Evolutionary conservation across 805 yeast genomes (phyloP).

Genomic region (Teunomyces stri): DNA sequence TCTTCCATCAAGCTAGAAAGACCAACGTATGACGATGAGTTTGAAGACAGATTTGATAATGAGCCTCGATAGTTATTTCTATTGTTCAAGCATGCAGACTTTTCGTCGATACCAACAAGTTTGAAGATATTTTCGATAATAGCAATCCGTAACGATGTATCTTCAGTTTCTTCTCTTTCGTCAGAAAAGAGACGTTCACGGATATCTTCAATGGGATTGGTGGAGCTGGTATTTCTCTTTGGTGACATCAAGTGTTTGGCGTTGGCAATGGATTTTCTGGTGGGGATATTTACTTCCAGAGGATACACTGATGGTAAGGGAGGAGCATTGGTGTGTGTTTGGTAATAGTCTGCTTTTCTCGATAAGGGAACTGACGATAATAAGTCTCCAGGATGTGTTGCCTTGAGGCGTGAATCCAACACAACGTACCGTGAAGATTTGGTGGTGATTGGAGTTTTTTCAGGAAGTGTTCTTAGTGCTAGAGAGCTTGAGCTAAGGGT

Average conservation of each 20-base stretch:
- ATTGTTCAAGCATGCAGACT: constrained; percentile 4
- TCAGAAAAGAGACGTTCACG: constrained; percentile 46
- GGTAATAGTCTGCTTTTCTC: constrained; percentile 33
- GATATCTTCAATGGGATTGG: constrained; percentile 11
- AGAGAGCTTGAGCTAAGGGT: not conserved
- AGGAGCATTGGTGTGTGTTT: constrained; percentile 12
- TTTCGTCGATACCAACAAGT: constrained; percentile 56
- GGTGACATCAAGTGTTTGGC: constrained; percentile 2
- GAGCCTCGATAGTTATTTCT: not conserved
- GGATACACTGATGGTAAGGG: constrained; percentile 4
- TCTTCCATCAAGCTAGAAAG: constrained; percentile 21
- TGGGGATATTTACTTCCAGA: constrained; percentile 5
- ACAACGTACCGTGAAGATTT: constrained; percentile 37
- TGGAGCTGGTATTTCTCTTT: not conserved
- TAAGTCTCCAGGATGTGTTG: constrained; percentile 80
- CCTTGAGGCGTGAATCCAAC: constrained; percentile 50
- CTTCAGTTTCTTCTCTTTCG: constrained; percentile 68
- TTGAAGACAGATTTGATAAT: constrained; percentile 16
- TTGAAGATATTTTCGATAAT: constrained; percentile 69
- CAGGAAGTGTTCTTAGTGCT: not conserved
- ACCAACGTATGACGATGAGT: constrained; percentile 31
- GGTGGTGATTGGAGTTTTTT: not conserved
- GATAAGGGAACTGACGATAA: constrained; percentile 76
- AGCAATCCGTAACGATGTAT: constrained; percentile 58
- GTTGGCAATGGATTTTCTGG: constrained; percentile 2